Conservation (phyloP, 2,329 filamentous ascomycete species). For the Talaromyces sp. region DNA sequence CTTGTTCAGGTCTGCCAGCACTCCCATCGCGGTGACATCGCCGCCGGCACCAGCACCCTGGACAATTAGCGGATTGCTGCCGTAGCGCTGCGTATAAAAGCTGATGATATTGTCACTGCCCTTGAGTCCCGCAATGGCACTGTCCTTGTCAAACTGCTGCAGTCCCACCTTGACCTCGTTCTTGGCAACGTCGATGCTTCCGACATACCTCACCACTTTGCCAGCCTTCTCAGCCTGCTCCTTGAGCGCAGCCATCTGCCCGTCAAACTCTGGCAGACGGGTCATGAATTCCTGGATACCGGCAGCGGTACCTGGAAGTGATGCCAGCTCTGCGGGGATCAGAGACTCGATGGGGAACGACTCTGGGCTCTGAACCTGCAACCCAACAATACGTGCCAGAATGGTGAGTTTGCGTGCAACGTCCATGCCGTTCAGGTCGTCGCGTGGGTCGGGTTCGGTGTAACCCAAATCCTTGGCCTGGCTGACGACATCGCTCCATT, state of each 20-base stretch:
- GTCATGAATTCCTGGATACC: constrained; percentile 78
- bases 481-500: constrained; percentile 86
- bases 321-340: constrained; percentile 82
- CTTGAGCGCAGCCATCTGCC: constrained; percentile 85
- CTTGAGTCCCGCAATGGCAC: constrained; percentile 90
- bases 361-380: constrained; percentile 75
- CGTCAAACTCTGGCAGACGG: constrained; percentile 74
- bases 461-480: constrained; percentile 92
- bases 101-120: constrained; percentile 98
- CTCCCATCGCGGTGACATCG: constrained; percentile 96
- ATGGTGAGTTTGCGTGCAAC: constrained; percentile 97
- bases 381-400: constrained; percentile 75
- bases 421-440: constrained; percentile 81
- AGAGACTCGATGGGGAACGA: constrained; percentile 91
- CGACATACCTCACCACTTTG: constrained; percentile 91
- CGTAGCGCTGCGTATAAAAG: constrained; percentile 96
- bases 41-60: constrained; percentile 92
- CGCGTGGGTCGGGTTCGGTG: constrained; percentile 80
- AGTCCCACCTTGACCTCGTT: constrained; percentile 86
- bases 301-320: constrained; percentile 51
- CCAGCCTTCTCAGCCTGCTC: constrained; percentile 76
- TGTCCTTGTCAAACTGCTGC: constrained; percentile 79
- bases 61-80: constrained; percentile 82
- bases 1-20: constrained; percentile 89
- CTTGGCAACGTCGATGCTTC: constrained; percentile 78